These are phyloP conservation scores for Aspergillus indologenus DNA, from an alignment of 495 filamentous ascomycete genomes.

Conservation along the genomic window DNA sequence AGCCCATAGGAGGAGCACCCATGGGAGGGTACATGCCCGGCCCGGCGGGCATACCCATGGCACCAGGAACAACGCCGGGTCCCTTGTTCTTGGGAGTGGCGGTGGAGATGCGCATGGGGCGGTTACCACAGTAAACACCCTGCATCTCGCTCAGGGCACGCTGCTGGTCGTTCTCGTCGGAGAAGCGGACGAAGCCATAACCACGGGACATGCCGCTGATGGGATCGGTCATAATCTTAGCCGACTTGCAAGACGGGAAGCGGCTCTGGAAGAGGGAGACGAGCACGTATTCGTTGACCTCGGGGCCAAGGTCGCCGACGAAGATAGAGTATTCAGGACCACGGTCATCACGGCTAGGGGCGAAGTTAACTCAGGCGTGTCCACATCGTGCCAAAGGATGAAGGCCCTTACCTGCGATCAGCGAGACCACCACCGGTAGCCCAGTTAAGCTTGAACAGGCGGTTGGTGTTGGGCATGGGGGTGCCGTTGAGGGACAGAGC, in stretches of 20 bases:
- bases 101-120: constrained; percentile 97
- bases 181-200: constrained; percentile 97
- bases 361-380: neutral
- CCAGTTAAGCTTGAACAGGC: constrained; percentile 99
- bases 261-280: constrained; percentile 95
- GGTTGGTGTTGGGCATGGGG: constrained; percentile 88
- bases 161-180: constrained; percentile 92
- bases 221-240: constrained; percentile 99
- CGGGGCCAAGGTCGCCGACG: constrained; percentile 94
- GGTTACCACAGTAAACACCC: constrained; percentile 97
- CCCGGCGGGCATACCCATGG: constrained; percentile 53
- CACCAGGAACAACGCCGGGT: constrained; percentile 56
- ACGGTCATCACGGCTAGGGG: constrained; percentile 78
- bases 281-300: constrained; percentile 98
- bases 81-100: constrained; percentile 96
- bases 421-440: constrained; percentile 94
- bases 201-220: constrained; percentile 96
- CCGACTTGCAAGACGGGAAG: constrained; percentile 96
- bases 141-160: constrained; percentile 96
- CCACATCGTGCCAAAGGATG: neutral
- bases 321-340: constrained; percentile 97
- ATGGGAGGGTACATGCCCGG: constrained; percentile 59
- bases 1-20: constrained; percentile 76
- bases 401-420: constrained; percentile 70
- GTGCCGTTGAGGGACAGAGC: constrained; percentile 85